These are phyloP conservation scores for Naegleria gruberi DNA, from an alignment of 208 protist species.

Conservation along the genomic window DNA sequence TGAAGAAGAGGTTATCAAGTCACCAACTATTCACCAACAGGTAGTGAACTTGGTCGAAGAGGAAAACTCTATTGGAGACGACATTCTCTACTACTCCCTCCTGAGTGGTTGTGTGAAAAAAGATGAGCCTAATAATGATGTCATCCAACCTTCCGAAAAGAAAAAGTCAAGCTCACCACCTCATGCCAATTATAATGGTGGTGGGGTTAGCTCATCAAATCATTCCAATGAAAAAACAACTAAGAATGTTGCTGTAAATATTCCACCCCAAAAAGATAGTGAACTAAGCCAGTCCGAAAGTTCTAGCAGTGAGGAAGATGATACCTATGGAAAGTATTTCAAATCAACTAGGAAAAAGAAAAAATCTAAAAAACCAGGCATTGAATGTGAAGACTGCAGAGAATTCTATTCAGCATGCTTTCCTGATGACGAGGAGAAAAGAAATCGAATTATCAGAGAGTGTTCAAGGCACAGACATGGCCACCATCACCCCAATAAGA, in stretches of 20 bases:
- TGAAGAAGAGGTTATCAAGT: not conserved
- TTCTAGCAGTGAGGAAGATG: not conserved
- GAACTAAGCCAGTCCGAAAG: not conserved
- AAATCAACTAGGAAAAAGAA: not conserved
- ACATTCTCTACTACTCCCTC: not conserved
- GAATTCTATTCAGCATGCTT: not conserved
- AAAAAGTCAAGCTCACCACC: too few relatives aligned
- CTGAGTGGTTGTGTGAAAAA: not conserved
- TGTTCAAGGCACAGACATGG: not conserved
- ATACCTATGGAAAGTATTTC: not conserved
- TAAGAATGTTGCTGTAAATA: too few relatives aligned
- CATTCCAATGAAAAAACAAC: not conserved
- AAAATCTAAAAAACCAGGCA: not conserved
- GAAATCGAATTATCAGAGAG: not conserved
- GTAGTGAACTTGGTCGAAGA: too few relatives aligned
- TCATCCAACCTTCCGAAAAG: too few relatives aligned
- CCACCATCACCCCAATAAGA: not conserved
- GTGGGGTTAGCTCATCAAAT: too few relatives aligned
- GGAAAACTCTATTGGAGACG: not conserved
- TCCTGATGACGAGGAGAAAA: not conserved
- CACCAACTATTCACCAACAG: too few relatives aligned
- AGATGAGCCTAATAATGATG: not conserved
- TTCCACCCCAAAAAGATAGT: too few relatives aligned
- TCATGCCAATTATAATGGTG: too few relatives aligned
- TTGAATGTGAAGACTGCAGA: not conserved